Percentiles rank a stretch among this genome's conserved stretches.
These are phyloP conservation scores for Ogataea methylovora DNA, from an alignment of 805 yeast species.

Conservation along the genomic window DNA sequence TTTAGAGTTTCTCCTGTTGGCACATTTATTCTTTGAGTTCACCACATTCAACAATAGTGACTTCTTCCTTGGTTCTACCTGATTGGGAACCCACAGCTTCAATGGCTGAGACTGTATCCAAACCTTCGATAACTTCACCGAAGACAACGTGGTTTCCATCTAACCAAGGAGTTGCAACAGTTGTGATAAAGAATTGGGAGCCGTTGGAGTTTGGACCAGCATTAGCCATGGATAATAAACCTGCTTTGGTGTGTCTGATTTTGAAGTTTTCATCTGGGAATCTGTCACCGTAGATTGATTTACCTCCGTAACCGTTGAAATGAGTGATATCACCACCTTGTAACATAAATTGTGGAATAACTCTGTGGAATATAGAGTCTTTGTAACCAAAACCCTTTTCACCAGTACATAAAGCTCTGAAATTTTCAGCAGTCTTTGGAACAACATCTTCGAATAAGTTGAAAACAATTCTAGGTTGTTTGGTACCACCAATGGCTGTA, in stretches of 20 bases:
- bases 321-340: conserved; percentile 88
- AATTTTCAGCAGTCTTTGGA: conserved; percentile 94
- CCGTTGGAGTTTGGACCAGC: conserved; percentile 99
- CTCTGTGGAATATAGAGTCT: conserved; percentile 88
- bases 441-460: conserved; percentile 83
- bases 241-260: conserved; percentile 70
- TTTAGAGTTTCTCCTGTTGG: too few species aligned
- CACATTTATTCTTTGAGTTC: conserved; percentile 37
- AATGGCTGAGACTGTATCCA: conserved; percentile 77
- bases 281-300: conserved; percentile 72
- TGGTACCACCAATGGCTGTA: conserved; percentile 46
- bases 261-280: conserved; percentile 73
- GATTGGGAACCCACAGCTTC: conserved; percentile 53
- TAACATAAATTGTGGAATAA: conserved; percentile 91
- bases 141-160: conserved; percentile 94
- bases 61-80: conserved; percentile 39
- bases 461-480: conserved; percentile 60
- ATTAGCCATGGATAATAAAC: conserved; percentile 91
- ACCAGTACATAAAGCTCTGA: conserved; percentile 85
- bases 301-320: conserved; percentile 90
- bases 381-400: conserved; percentile 90
- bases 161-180: conserved; percentile 81
- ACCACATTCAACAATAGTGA: conserved; percentile 51
- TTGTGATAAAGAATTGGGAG: conserved; percentile 94
- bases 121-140: conserved; percentile 85